Evolutionary conservation across 2,329 filamentous ascomycete genomes (phyloP).

Genomic region (Colletotrichum simmondsii): DNA sequence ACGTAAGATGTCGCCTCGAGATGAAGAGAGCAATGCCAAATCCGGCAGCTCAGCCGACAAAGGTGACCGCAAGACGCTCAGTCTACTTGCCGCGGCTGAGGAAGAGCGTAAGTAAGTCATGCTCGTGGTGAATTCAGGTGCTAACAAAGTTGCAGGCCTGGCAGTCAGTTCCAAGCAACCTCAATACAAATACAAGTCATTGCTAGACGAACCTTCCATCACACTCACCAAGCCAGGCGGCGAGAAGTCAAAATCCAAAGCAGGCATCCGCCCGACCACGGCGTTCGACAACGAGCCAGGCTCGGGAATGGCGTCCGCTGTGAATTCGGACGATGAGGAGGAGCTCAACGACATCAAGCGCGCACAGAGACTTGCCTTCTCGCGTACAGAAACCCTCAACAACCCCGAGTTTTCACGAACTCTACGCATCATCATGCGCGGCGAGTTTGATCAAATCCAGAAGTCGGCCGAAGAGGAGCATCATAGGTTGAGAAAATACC

Average conservation of each 20-base stretch:
- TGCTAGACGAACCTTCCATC: conserved; percentile 74
- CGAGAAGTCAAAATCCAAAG: conserved; percentile 67
- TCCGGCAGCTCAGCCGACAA: conserved; percentile 47
- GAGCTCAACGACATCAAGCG: conserved; percentile 86
- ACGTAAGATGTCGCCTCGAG: conserved; percentile 64
- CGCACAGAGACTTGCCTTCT: conserved; percentile 85
- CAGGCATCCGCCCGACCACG: conserved; percentile 81
- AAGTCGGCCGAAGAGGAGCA: conserved; percentile 83
- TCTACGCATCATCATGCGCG: conserved; percentile 89
- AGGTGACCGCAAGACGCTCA: conserved; percentile 60
- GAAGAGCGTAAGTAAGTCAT: conserved; percentile 76
- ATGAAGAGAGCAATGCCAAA: conserved; percentile 53
- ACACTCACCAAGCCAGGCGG: conserved; percentile 72
- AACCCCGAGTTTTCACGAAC: conserved; percentile 82
- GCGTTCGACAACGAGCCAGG: conserved; percentile 79
- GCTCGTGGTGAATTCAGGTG: not conserved
- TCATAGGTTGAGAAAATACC: conserved; percentile 84
- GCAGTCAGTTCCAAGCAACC: conserved; percentile 62
- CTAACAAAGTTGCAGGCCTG: conserved; percentile 55
- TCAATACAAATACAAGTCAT: conserved; percentile 68
- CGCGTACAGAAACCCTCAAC: conserved; percentile 82
- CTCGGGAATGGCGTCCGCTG: conserved; percentile 65
- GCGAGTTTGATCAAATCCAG: conserved; percentile 82
- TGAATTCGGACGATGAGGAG: conserved; percentile 88
- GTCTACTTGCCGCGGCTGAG: conserved; percentile 78